Evolutionary conservation across 164 flowering plant species (phyloP).

Genomic region (Sextonia rubra): DNA sequence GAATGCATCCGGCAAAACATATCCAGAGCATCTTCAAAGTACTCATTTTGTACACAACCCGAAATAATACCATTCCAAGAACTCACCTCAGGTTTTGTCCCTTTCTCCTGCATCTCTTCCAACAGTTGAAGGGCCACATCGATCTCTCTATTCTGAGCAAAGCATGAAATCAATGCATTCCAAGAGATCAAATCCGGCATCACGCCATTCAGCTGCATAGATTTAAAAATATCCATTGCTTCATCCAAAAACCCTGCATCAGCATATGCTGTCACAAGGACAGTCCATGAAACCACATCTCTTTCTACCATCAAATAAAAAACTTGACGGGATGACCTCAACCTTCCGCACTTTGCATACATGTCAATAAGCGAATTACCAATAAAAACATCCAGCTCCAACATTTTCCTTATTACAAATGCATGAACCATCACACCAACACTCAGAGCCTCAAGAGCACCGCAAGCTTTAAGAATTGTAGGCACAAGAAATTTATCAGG

Average conservation of each 20-base stretch:
- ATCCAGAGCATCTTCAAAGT: conserved; percentile 35
- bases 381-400: conserved; percentile 33
- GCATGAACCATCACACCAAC: conserved; percentile 46
- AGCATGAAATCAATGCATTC: conserved; percentile 43
- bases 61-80: conserved; percentile 53
- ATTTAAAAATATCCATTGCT: conserved; percentile 30
- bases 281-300: conserved; percentile 56
- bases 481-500: conserved; percentile 51
- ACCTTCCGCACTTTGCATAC: conserved; percentile 41
- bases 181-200: conserved; percentile 47
- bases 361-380: conserved; percentile 48
- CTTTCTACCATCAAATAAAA: conserved; percentile 35
- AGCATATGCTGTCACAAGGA: conserved; percentile 36
- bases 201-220: conserved; percentile 37
- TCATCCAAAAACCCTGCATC: conserved; percentile 35
- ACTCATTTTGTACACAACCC: conserved; percentile 37
- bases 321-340: conserved; percentile 24
- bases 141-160: conserved; percentile 38
- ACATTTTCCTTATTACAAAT: conserved; percentile 26
- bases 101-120: conserved; percentile 36
- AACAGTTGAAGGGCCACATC: conserved; percentile 27
- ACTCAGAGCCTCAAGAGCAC: conserved; percentile 20
- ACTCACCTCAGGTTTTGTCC: conserved; percentile 34
- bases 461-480: conserved; percentile 43
- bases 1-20: conserved; percentile 25